Conservation (phyloP, 192 early-diverging fungal genomes). For the Phycomyces blakesleeanus region DNA sequence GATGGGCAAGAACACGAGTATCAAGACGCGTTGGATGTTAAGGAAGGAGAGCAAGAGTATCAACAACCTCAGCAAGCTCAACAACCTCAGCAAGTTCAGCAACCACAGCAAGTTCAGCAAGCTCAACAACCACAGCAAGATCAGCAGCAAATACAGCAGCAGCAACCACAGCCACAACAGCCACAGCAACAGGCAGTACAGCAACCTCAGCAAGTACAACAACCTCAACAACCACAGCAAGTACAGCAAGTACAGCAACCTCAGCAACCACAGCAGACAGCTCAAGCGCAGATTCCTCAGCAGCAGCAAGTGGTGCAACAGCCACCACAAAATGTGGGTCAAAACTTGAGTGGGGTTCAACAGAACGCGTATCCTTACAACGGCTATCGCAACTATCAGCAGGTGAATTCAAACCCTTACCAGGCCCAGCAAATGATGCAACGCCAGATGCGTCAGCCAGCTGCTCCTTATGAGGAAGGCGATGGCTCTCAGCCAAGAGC, state of each 20-base stretch:
- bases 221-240: conserved; percentile 1
- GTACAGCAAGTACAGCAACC: no score
- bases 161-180: neutral
- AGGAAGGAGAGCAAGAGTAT: neutral
- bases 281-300: neutral
- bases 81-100: neutral
- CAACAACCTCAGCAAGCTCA: neutral
- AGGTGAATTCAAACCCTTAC: conserved; percentile 5
- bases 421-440: conserved; percentile 29
- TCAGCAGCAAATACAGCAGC: conserved; percentile 6
- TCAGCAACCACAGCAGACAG: conserved; percentile 2
- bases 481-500: neutral
- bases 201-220: neutral
- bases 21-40: neutral
- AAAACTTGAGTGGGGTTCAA: neutral
- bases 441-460: neutral
- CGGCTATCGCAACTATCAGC: conserved; percentile 1
- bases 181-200: neutral
- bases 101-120: conserved; percentile 1
- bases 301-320: no score
- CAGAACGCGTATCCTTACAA: neutral
- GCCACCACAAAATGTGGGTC: neutral
- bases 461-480: neutral
- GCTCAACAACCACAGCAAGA: neutral
- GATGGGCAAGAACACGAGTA: neutral